These are phyloP conservation scores for Trichomonas tenax DNA, from an alignment of 208 protist species.

Conservation along the genomic window DNA sequence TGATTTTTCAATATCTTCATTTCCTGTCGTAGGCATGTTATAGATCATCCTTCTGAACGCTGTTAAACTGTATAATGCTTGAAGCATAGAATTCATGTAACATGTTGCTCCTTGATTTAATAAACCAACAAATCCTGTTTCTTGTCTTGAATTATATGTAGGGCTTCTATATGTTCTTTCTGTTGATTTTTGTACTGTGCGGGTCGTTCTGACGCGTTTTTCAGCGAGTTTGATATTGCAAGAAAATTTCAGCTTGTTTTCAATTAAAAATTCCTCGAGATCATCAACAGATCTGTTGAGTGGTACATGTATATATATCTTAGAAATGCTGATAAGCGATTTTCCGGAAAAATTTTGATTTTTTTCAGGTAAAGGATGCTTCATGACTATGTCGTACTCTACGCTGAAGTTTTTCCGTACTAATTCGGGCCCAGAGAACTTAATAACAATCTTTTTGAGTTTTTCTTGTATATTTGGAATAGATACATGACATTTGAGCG, in stretches of 20 bases:
- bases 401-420: not conserved
- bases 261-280: not conserved
- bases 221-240: not conserved
- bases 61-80: not conserved
- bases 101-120: conserved; percentile 1
- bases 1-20: not conserved
- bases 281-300: not conserved
- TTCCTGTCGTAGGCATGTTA: not conserved
- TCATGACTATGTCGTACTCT: not conserved
- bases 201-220: not conserved
- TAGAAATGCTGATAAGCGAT: not conserved
- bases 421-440: not conserved
- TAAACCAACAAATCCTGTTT: conserved; percentile 36
- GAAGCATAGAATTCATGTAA: conserved; percentile 15
- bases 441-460: not conserved
- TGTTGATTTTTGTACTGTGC: not conserved
- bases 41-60: not conserved
- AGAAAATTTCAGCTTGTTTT: not conserved
- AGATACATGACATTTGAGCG: not conserved
- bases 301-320: not conserved
- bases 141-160: conserved; percentile 23
- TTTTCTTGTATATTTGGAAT: not conserved
- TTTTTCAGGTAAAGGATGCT: not conserved
- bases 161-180: not conserved
- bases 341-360: not conserved